A percentile compares a stretch with the other conserved stretches of the same genome.
Evolutionary conservation across 2,329 filamentous ascomycete genomes (phyloP).

Genomic region (Microcera coccophila): DNA sequence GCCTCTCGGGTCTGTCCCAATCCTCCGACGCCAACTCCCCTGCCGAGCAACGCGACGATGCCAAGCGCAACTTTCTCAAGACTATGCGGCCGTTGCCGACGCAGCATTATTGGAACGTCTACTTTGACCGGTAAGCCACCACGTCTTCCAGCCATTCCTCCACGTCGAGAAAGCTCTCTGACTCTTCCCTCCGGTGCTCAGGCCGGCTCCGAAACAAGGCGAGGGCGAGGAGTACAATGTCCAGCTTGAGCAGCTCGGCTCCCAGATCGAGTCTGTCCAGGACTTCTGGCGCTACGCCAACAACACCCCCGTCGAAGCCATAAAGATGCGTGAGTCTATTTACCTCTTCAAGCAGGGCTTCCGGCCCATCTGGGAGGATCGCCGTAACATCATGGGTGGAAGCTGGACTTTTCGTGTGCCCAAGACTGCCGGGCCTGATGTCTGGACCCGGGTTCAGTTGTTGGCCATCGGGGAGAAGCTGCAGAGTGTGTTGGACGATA

Average conservation of each 20-base stretch:
- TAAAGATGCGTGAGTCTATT: constrained; percentile 72
- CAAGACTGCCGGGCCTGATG: constrained; percentile 67
- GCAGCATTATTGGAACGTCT: constrained; percentile 77
- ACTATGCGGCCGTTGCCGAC: constrained; percentile 68
- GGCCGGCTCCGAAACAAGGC: background rate
- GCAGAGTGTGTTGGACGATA: constrained; percentile 66
- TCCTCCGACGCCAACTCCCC: constrained; percentile 61
- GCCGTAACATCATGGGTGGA: constrained; percentile 79
- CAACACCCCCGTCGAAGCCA: constrained; percentile 71
- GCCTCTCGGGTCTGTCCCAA: constrained; percentile 59
- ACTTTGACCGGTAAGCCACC: constrained; percentile 56
- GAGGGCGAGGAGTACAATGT: constrained; percentile 47
- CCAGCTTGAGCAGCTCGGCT: constrained; percentile 59
- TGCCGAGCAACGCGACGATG: constrained; percentile 69
- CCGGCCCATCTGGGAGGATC: constrained; percentile 77
- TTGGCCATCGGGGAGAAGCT: constrained; percentile 80
- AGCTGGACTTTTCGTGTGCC: constrained; percentile 90
- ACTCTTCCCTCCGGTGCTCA: too few relatives aligned
- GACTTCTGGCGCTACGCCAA: constrained; percentile 83
- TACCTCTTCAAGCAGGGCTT: constrained; percentile 79
- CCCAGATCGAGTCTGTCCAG: constrained; percentile 72
- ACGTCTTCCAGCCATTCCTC: too few relatives aligned
- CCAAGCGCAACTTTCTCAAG: constrained; percentile 79
- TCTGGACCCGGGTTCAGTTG: constrained; percentile 78
- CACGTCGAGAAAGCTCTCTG: constrained; percentile 6